Conservation (phyloP, 208 protist genomes). For the Trypanosoma vivax region DNA sequence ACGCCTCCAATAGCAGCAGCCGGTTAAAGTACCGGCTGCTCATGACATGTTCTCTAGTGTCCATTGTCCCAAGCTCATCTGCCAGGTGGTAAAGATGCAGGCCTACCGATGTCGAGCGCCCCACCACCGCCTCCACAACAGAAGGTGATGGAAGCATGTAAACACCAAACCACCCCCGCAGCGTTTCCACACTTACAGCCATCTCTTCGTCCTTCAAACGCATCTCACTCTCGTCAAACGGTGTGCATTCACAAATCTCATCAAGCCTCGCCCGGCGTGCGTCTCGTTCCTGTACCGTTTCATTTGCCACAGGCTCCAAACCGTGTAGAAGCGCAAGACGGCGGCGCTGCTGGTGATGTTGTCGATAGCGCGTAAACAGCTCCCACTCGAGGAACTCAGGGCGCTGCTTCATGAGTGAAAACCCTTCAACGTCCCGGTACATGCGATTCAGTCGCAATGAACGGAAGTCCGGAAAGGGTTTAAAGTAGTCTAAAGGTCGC, state of each 20-base stretch:
- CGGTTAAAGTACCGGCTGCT: conserved; percentile 79
- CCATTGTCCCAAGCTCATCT: conserved; percentile 52
- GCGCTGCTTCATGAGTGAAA: conserved; percentile 78
- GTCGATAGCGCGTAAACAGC: conserved; percentile 85
- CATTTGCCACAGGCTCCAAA: conserved; percentile 80
- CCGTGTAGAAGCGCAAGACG: conserved; percentile 72
- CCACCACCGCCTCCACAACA: conserved; percentile 55
- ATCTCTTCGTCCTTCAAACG: conserved; percentile 58
- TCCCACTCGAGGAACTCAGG: conserved; percentile 86
- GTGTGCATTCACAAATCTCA: conserved; percentile 77
- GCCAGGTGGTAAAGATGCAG: conserved; percentile 50
- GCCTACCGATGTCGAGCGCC: conserved; percentile 23
- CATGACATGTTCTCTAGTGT: conserved; percentile 80
- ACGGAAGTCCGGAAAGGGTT: conserved; percentile 78
- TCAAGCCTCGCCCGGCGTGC: conserved; percentile 59
- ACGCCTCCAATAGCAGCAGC: conserved; percentile 60
- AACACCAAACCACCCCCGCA: conserved; percentile 83
- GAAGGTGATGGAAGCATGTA: conserved; percentile 82
- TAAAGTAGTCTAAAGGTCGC: conserved; percentile 85
- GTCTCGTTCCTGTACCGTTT: conserved; percentile 75
- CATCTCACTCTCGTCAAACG: conserved; percentile 51
- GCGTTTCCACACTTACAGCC: conserved; percentile 48
- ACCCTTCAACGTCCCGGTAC: conserved; percentile 84
- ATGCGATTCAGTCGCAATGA: conserved; percentile 63
- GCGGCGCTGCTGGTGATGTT: conserved; percentile 83